These are phyloP conservation scores for Chytriomyces sp. DNA, from an alignment of 192 early-diverging fungal species.

Conservation along the genomic window DNA sequence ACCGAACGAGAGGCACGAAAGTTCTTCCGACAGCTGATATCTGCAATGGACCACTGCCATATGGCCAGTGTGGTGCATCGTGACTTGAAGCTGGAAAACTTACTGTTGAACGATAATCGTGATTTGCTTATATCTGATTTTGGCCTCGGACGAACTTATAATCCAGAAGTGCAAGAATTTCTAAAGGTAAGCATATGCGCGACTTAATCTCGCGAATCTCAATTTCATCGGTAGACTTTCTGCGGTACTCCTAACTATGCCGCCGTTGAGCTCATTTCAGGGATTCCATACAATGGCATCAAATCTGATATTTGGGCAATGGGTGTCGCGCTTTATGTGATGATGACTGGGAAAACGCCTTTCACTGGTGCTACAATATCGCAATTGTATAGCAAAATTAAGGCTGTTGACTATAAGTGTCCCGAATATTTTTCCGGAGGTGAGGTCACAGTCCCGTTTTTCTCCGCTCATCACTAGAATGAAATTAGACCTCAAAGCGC, in stretches of 20 bases:
- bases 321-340: conserved; percentile 66
- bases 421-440: conserved; percentile 62
- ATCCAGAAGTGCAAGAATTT: conserved; percentile 45
- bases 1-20: conserved; percentile 56
- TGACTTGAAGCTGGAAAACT: conserved; percentile 63
- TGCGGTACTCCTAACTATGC: conserved; percentile 71
- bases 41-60: conserved; percentile 67
- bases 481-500: conserved; percentile 45
- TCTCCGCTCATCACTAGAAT: not conserved
- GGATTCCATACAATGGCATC: conserved; percentile 62
- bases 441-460: conserved; percentile 4
- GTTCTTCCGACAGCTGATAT: conserved; percentile 63
- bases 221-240: conserved; percentile 48
- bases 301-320: conserved; percentile 71
- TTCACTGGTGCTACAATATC: conserved; percentile 57
- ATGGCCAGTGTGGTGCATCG: conserved; percentile 64
- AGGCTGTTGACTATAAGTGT: conserved; percentile 59
- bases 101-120: conserved; percentile 51
- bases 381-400: conserved; percentile 60
- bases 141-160: conserved; percentile 57
- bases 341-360: conserved; percentile 63
- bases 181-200: conserved; percentile 48
- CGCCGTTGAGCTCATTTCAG: conserved; percentile 63
- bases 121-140: conserved; percentile 65
- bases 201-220: not conserved